Percentiles rank a stretch among this genome's conserved stretches.
Conservation (phyloP, 192 early-diverging fungal genomes). For the Allomyces macrogynus region DNA sequence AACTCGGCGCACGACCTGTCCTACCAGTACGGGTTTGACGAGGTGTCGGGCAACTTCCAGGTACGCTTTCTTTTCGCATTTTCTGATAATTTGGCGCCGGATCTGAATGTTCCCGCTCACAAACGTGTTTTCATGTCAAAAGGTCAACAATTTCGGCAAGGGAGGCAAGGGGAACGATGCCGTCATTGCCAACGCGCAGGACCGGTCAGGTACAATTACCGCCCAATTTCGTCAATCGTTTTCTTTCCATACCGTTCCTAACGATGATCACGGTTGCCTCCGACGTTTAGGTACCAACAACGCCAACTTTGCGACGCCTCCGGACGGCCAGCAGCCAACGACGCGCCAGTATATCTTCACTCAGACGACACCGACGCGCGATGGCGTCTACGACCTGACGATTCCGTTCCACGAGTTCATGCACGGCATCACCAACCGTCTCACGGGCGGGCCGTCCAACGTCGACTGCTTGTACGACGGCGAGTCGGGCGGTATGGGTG, state of each 20-base stretch:
- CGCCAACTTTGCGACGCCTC: conserved; percentile 90
- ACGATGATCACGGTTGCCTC: no score
- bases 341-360: conserved; percentile 96
- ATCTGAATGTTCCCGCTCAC: no score
- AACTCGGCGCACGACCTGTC: conserved; percentile 16
- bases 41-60: no score
- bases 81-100: no score
- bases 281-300: no score
- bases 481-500: conserved; percentile 1
- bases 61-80: no score
- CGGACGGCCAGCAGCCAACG: conserved; percentile 68
- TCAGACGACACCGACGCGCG: conserved; percentile 40
- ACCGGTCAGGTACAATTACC: conserved; percentile 78
- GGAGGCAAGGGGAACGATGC: conserved; percentile 58
- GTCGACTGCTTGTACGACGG: conserved; percentile 56
- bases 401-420: conserved; percentile 88
- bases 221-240: no score
- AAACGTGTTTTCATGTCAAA: no score
- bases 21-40: conserved; percentile 5
- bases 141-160: conserved; percentile 44
- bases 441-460: conserved; percentile 86
- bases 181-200: conserved; percentile 81
- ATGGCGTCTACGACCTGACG: conserved; percentile 74
- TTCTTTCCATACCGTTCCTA: no score
- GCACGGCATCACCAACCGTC: conserved; percentile 75